Evolutionary conservation across 2,329 filamentous ascomycete species (phyloP).

Genomic region (Penicillium sclerotigenum): DNA sequence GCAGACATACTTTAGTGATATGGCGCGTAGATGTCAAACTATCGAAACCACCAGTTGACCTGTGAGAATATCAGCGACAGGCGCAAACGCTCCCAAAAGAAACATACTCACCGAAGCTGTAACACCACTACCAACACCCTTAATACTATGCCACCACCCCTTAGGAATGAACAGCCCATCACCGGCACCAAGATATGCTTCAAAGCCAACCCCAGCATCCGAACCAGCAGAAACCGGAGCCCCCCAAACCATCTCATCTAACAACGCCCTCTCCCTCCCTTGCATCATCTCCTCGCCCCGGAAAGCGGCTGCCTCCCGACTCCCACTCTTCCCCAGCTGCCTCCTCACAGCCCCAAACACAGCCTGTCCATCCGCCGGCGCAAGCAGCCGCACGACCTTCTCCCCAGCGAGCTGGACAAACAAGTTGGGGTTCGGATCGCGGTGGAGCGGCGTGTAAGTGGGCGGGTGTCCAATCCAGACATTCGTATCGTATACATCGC

Average conservation of each 20-base stretch:
- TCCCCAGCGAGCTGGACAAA: conserved; percentile 76
- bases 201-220: conserved; percentile 34
- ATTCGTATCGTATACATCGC: conserved; percentile 82
- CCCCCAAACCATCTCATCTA: conserved; percentile 72
- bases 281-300: conserved; percentile 90
- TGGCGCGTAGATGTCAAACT: neutral
- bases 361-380: conserved; percentile 59
- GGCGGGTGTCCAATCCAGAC: conserved; percentile 85
- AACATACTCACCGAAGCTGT: conserved; percentile 54
- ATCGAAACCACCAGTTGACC: conserved; percentile 81
- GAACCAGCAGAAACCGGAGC: conserved; percentile 24
- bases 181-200: conserved; percentile 60
- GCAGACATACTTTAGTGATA: neutral
- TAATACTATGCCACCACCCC: conserved; percentile 85
- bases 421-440: conserved; percentile 90
- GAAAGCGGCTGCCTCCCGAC: conserved; percentile 49
- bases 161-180: conserved; percentile 76
- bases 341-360: conserved; percentile 59
- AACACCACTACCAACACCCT: conserved; percentile 57
- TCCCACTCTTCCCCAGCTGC: conserved; percentile 35
- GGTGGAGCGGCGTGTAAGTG: conserved; percentile 85
- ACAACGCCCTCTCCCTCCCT: conserved; percentile 63
- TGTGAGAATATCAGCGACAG: conserved; percentile 23
- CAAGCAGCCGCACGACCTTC: conserved; percentile 71
- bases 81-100: neutral